These are phyloP conservation scores for Ogataea polymorpha DNA, from an alignment of 805 yeast genomes.

Conservation along the genomic window DNA sequence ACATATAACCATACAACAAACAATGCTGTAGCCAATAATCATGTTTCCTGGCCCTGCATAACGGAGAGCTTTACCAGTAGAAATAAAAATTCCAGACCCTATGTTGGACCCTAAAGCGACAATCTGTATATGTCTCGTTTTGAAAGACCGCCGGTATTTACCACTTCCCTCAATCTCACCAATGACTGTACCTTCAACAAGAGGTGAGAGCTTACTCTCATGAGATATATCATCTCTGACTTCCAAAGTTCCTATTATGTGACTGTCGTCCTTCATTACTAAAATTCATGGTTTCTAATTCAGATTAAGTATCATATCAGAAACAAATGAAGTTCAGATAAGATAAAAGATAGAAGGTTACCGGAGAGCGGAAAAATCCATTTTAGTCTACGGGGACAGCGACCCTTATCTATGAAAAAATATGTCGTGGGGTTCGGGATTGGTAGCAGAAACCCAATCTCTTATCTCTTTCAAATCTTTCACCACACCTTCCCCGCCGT, in stretches of 20 bases:
- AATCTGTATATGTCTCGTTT: conserved; percentile 12
- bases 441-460: conserved; percentile 25
- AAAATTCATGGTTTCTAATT: neutral
- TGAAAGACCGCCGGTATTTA: conserved; percentile 7
- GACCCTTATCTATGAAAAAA: neutral
- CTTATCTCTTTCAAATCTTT: conserved; percentile 28
- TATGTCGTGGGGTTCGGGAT: conserved; percentile 16
- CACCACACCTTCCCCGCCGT: conserved; percentile 31
- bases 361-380: neutral
- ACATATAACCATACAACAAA: conserved; percentile 11
- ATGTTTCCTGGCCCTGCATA: conserved; percentile 14
- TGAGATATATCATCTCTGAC: conserved; percentile 2
- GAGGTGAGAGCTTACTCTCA: conserved; percentile 3
- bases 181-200: conserved; percentile 5
- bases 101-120: conserved; percentile 11
- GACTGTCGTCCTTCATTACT: neutral
- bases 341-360: neutral
- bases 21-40: conserved; percentile 13
- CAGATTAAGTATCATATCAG: neutral
- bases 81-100: conserved; percentile 12
- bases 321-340: neutral
- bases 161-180: conserved; percentile 13
- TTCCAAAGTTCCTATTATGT: neutral
- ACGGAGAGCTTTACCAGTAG: conserved; percentile 11
- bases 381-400: neutral